Evolutionary conservation across 2,329 filamentous ascomycete genomes (phyloP), one percentile per base, ranked within the genome.

Genomic region (Botrytis porri): DNA sequence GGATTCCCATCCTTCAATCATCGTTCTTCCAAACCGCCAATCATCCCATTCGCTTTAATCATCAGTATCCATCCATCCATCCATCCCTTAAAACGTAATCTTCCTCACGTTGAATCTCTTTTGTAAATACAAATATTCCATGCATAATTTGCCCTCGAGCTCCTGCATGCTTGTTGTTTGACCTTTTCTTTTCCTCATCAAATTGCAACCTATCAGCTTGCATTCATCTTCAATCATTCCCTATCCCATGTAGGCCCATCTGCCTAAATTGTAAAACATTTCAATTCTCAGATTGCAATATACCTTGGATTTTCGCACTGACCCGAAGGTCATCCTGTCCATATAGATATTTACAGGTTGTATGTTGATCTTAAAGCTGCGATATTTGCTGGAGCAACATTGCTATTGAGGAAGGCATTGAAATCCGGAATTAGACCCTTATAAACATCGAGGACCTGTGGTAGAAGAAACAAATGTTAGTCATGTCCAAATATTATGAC

Each of bases 401-500:
- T 71, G 65, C 54, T 75, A 60, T 73, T 76, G 64, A 88, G 80
- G 80, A 87, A 88, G 66, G 80, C 81, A 74, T 86, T 84, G 75
- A 88, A 88, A 75, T 87, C 83, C 37, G 84, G 83, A 39, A 89
- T 87, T 79, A 89, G 83, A 73, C 80, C 80, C 79, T 86, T 87
- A 82, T 89, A 89, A 72, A 84, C 81, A 69, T 83, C 79, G 61
- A 89, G 80, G n/a, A 86, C 85, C 83, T 86, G 29, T 60, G 25
- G 10, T 10, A 75, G 72, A 62, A 22, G 41, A 9, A 16, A 29
- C 65, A 43, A 76, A 62, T 80, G 77, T 81, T 29, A 73, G 62
- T n/a, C 61, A 10, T 48, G 29, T 51, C 54, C 60, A 32, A 66
- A 48, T n/a, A 60, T 73, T 60, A n/a, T 48, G 29, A 29, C n/a